Evolutionary conservation across 2,329 filamentous ascomycete species (phyloP), one percentile per base, ranked within the genome.

Genomic region (Beauveria sp.): DNA sequence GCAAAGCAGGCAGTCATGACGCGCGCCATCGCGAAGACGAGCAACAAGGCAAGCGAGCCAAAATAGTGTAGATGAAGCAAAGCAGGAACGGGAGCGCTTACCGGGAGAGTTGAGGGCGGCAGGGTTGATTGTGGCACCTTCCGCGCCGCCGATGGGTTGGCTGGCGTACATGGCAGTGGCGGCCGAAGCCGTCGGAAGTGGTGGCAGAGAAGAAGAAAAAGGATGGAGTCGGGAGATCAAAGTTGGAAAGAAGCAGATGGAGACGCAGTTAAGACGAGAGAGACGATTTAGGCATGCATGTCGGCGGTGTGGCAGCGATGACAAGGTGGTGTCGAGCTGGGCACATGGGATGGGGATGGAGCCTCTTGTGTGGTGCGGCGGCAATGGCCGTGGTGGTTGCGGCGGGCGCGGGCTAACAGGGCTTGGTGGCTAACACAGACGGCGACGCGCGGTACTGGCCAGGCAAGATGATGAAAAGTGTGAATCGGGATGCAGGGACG

Each of bases 41-140:
- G 63, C 57, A 59, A 51, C 63, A 59, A 54, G 58, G 55, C 48
- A 63, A 59, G 60, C 46, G n/a, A 66, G 61, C 51, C 55, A 59
- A 37, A 30, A 28, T 24, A 47, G 26, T 20, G 51, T 4, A 24
- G 46, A 37, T 37, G 40, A 47, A 41, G 41, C 46, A 58, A 41
- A 20, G n/a, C 16, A 61, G 34, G 60, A 44, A 63, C 54, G 59
- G 51, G 66, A 64, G 43, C 53, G 81, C 79, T 75, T 86, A 93
- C 89, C 85, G 80, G 86, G 79, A 73, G 87, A 87, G 79, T 89
- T 91, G 79, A 96, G 83, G 66, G 89, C 90, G 71, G 90, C 90
- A 74, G 91, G 91, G 81, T 96, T 91, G 81, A 96, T 94, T 72
- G 91, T 96, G 73, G 89, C 90, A 80, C 88, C 88, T 74, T 90